Evolutionary conservation across 108 stramenopile genomes (phyloP).

Genomic region (Skeletonema costatum): DNA sequence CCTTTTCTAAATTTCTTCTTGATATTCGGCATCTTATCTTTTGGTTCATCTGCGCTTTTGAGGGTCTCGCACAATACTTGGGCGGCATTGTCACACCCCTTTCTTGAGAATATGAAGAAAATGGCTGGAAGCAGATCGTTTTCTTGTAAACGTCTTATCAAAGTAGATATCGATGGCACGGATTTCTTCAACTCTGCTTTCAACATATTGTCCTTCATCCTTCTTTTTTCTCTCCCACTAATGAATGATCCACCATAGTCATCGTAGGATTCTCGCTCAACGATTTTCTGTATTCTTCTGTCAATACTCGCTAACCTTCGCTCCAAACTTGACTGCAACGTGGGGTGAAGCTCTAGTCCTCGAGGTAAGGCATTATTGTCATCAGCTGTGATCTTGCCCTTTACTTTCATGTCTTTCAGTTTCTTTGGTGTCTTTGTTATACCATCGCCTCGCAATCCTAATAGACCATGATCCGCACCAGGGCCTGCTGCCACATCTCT

Average conservation of each 20-base stretch:
- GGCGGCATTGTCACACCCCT: slow-evolving; percentile 90
- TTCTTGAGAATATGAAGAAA: slow-evolving; percentile 92
- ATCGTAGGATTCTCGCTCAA: slow-evolving; percentile 30
- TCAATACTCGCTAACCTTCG: slow-evolving; percentile 59
- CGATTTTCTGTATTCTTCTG: slow-evolving; percentile 58
- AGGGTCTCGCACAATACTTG: slow-evolving; percentile 49
- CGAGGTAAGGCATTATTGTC: slow-evolving; percentile 48
- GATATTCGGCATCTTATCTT: slow-evolving; percentile 14
- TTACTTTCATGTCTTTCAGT: slow-evolving; percentile 15
- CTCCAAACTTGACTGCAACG: slow-evolving; percentile 51
- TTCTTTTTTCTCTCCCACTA: slow-evolving; percentile 57
- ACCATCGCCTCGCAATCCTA: slow-evolving; percentile 80
- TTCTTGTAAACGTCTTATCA: slow-evolving; percentile 66
- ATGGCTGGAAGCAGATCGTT: slow-evolving; percentile 89
- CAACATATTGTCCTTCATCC: slow-evolving; percentile 66
- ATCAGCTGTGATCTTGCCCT: slow-evolving; percentile 14
- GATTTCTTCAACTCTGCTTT: slow-evolving; percentile 73
- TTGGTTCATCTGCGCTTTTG: slow-evolving; percentile 33
- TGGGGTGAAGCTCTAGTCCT: slow-evolving; percentile 73
- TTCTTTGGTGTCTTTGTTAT: slow-evolving; percentile 17
- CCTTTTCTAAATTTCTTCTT: slow-evolving; percentile 28
- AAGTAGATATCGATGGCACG: slow-evolving; percentile 63
- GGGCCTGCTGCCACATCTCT: slow-evolving; percentile 79
- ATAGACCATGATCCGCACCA: slow-evolving; percentile 68
- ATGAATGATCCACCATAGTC: slow-evolving; percentile 36